Evolutionary conservation across 2,329 filamentous ascomycete genomes (phyloP).

Genomic region (Trichoderma polysporum): DNA sequence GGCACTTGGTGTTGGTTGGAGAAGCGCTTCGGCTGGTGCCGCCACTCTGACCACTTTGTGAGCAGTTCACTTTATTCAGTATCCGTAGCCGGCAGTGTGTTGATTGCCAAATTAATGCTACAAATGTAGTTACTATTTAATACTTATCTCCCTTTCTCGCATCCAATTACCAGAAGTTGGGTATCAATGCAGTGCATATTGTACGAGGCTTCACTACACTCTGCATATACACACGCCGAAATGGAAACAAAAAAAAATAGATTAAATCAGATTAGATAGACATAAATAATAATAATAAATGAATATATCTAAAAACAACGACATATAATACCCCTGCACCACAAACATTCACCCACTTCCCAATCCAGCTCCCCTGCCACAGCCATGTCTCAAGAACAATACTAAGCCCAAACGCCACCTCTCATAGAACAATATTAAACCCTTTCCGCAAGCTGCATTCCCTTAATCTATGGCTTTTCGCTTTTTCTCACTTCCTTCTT

Average conservation of each 20-base stretch:
- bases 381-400: conserved; percentile 35
- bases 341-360: conserved; percentile 3
- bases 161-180: background rate
- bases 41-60: background rate
- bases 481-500: background rate
- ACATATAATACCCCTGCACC: background rate
- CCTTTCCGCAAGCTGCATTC: conserved; percentile 21
- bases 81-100: background rate
- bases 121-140: background rate
- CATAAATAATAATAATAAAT: background rate
- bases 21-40: background rate
- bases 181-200: background rate
- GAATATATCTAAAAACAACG: background rate
- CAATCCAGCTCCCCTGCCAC: conserved; percentile 1
- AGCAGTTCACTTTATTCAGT: background rate
- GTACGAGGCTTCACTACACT: no score
- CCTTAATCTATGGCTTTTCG: background rate
- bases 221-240: no score
- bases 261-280: background rate
- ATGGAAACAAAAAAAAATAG: no score
- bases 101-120: background rate
- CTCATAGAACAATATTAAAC: conserved; percentile 36
- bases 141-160: background rate
- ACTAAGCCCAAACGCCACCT: conserved; percentile 34
- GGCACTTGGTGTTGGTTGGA: conserved; percentile 5